phyloP scores from a whole-genome alignment of 192 early-diverging fungal species.

The Backusella mclennaniae region DNA sequence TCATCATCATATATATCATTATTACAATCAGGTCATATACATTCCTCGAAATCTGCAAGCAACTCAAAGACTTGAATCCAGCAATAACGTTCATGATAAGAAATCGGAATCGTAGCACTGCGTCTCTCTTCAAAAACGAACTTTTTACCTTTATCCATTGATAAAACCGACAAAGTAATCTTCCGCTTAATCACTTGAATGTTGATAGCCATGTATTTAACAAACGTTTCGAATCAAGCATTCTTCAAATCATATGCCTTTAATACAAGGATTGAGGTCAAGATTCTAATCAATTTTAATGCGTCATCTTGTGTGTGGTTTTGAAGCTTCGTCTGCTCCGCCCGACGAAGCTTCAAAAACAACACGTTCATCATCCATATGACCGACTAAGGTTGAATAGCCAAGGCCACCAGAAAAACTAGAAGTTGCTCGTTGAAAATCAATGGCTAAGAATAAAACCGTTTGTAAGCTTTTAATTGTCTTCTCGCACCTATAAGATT shows the following conservation, averaged over 20 bases:
- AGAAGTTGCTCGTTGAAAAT: background rate
- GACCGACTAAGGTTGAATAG: background rate
- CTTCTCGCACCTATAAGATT: slow-evolving; percentile 5
- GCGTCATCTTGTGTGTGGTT: background rate
- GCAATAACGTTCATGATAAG: background rate
- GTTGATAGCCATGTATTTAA: slow-evolving; percentile 2
- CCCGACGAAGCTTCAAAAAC: slow-evolving; percentile 7
- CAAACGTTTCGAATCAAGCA: background rate
- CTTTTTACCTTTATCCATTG: background rate
- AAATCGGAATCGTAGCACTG: slow-evolving; percentile 2
- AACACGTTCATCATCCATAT: slow-evolving; percentile 10
- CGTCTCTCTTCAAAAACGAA: slow-evolving; percentile 4
- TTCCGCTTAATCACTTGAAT: slow-evolving; percentile 2
- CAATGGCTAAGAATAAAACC: background rate
- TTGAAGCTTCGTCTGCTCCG: background rate
- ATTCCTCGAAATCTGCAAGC: slow-evolving; percentile 4
- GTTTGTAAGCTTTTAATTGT: slow-evolving; percentile 4
- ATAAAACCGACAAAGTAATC: slow-evolving; percentile 9
- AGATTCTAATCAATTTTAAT: slow-evolving; percentile 6
- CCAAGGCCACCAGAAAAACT: slow-evolving; percentile 6
- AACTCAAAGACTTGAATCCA: slow-evolving; percentile 9
- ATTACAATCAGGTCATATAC: background rate
- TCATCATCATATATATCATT: background rate
- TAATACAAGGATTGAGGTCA: background rate
- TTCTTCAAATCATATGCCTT: slow-evolving; percentile 1